Evolutionary conservation across 2,329 filamentous ascomycete genomes (phyloP), one percentile per base, ranked within the genome.

Genomic region (Diplodia intermedia): DNA sequence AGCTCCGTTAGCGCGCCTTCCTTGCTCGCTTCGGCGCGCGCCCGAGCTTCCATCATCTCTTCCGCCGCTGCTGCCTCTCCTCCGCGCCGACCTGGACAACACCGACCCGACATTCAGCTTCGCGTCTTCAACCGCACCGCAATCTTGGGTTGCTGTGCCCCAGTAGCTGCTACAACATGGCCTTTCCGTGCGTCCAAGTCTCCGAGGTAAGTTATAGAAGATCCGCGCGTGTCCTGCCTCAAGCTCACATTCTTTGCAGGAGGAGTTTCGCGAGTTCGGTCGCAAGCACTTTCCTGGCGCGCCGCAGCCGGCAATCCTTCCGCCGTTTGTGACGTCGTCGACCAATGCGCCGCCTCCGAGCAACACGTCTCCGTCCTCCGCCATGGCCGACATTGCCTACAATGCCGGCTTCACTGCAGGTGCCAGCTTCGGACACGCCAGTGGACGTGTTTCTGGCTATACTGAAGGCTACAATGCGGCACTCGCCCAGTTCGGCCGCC

Each of bases 261-360:
- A 81, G 67, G 80, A 83, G 71, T 76, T 83, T 57, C 74, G 78
- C 66, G 70, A 72, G 5, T 84, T 83, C 65, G 81, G 83, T 72
- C 70, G 73, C 65, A 76, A 75, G 66, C 81, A 83, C 70, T 83
- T 83, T 68, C 77, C 80, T 36, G 73, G 78, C 69, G 75, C 79
- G 56, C 72, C 77, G 26, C 70, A 74, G 49, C 80, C 79, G 1
- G 74, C 70, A 54, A 6, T 9, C 69, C 69, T 69, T 75, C 78
- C 74, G 77, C 76, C 66, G 11, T 63, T 31, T 11, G 47, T 29
- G 29, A 29, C 43, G 74, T 15, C 43, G 18, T 49, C 31, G 18
- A n/a, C 60, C 14, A 29, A n/a, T 18, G 8, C 60, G 11, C 60
- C 36, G 29, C 12, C 43, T 31, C 18, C 29, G 5, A 9, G 9